Evolutionary conservation across 2,329 filamentous ascomycete species (phyloP).

Genomic region (Diplocarpon rosae): DNA sequence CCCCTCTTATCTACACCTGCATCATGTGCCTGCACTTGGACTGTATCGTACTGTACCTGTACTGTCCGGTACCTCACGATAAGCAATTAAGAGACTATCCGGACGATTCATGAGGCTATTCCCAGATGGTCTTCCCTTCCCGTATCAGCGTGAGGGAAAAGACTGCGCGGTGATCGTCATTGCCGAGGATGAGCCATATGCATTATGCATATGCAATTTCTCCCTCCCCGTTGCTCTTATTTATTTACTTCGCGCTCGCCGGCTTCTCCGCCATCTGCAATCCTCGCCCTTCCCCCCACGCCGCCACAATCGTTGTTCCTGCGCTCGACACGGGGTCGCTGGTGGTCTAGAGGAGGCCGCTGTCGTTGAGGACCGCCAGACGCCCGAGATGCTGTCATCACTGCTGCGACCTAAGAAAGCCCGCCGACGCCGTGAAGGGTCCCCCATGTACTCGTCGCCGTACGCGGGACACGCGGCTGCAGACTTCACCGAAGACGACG

Average conservation of each 20-base stretch:
- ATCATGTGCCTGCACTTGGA: slow-evolving; percentile 11
- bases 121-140: background rate
- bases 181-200: slow-evolving; percentile 7
- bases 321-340: background rate
- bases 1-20: too few species aligned
- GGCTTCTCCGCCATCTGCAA: slow-evolving; percentile 5
- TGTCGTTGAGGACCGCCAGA: background rate
- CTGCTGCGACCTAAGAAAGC: slow-evolving; percentile 27
- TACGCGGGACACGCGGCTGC: slow-evolving; percentile 38
- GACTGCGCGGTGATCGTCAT: slow-evolving; percentile 4
- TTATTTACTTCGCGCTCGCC: slow-evolving; percentile 4
- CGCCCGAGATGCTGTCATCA: slow-evolving; percentile 28
- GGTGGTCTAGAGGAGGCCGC: background rate
- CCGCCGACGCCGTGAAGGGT: slow-evolving; percentile 23
- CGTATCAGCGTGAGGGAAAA: background rate
- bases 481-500: slow-evolving; percentile 54
- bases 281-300: background rate
- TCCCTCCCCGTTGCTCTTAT: background rate
- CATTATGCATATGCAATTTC: slow-evolving; percentile 3
- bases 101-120: slow-evolving; percentile 12
- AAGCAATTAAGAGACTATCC: slow-evolving; percentile 5
- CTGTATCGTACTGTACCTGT: too few species aligned
- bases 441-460: slow-evolving; percentile 26
- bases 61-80: too few species aligned
- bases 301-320: background rate